Evolutionary conservation across 805 yeast genomes (phyloP), one percentile per base, ranked within the genome.

Genomic region (Starmera amethionina): DNA sequence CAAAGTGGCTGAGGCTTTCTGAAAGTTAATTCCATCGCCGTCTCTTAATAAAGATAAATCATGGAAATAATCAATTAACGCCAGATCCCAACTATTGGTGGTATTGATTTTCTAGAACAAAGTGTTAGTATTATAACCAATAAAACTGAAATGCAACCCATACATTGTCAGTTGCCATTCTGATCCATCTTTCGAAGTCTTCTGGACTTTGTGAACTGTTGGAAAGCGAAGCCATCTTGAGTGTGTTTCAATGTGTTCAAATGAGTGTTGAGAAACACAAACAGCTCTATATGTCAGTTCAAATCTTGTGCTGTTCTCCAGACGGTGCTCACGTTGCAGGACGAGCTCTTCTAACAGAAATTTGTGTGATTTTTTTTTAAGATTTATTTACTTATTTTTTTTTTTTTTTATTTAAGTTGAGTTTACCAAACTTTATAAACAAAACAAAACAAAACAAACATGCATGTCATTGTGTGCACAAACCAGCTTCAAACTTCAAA

Each of bases 31-130:
- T 28, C 77, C 71, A 46, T 83, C 86, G 7, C 88, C 83, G 43
- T 82, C 95, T 47, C 75, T 72, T 40, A 85, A 68, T 30, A 86
- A 73, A 28, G 82, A 72, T 60, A 87, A 65, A 51, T 86, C 95
- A 52, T 88, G 85, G 56, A 88, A 89, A 59, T 88, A 88, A 59
- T 89, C 97, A 52, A 88, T 89, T 53, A 88, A 70, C 1, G 89
- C 95, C 52, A 87, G 77, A 51, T 83, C 81, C 96, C 96, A 88
- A 51, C 93, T 79, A 57, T 89, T 89, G 34, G 80, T 70, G 1
- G 87, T 72, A 44, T 84, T 88, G 63, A 88, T 86, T 58, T 84
- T 87, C 41, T 39, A 16, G 16, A 14, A 28, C 10, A 16, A 7
- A 12, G 10, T 4, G 14, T 29, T 18, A 28, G 25, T 14, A 22